A percentile compares a stretch with the other conserved stretches of the same genome.
phyloP scores from a whole-genome alignment of 2,329 filamentous ascomycete species.

The Gremmenia infestans region DNA sequence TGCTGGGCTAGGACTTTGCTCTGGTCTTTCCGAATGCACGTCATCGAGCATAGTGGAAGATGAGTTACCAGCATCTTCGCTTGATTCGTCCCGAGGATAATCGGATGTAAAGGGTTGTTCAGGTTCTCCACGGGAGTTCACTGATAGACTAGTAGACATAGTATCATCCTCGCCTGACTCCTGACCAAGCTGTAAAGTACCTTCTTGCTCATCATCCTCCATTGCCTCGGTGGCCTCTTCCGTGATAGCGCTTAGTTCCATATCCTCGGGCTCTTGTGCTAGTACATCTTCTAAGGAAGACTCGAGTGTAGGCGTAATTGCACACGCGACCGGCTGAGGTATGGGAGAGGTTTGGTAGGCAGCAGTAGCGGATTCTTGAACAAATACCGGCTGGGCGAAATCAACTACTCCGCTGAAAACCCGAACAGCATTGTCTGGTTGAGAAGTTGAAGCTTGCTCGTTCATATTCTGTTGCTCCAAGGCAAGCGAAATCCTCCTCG shows the following conservation, averaged over 20 bases:
- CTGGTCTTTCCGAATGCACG: not conserved
- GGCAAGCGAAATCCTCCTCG: slow-evolving; percentile 9
- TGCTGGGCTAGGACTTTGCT: too few relatives aligned
- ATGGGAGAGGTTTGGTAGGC: not conserved
- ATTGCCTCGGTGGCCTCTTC: not conserved
- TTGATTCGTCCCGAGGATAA: not conserved
- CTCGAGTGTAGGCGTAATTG: not conserved
- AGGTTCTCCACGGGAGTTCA: not conserved
- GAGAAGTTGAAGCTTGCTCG: not conserved
- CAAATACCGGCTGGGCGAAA: not conserved
- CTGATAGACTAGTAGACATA: not conserved
- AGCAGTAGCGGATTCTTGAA: not conserved
- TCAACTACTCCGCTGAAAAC: not conserved
- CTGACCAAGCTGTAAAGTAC: not conserved
- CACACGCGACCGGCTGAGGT: not conserved
- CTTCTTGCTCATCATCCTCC: not conserved
- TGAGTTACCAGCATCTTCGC: not conserved
- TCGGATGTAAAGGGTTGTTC: not conserved
- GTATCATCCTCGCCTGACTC: not conserved
- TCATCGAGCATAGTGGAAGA: not conserved
- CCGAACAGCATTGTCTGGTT: not conserved
- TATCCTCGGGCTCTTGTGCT: not conserved
- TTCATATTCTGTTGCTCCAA: slow-evolving; percentile 2
- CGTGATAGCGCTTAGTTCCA: not conserved
- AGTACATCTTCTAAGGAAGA: not conserved